Base-by-base conservation (phyloP, 2,329 filamentous ascomycete genomes). In the Diplodia corticola region DNA sequence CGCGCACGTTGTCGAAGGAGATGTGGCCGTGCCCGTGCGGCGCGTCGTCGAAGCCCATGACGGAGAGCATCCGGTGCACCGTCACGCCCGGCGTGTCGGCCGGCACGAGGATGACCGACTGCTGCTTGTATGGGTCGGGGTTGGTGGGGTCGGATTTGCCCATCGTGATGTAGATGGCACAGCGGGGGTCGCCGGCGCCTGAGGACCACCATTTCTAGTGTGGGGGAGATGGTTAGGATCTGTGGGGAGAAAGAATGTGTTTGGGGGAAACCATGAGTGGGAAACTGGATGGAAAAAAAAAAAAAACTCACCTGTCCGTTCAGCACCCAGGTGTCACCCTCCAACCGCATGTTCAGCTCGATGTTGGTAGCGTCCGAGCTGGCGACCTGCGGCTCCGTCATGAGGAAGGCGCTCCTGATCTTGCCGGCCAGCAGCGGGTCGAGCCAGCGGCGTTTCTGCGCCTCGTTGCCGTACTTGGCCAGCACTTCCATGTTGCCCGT, bases 201-300 rank as follows among this genome's bases (percentile, higher is more conserved):
- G 92, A 96, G 30, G 92, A 96, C 95, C 95, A 99, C 95, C 95
- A 99, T 92, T 99, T 99, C 87, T 94, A 69, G 65, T n/a, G 10
- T 22, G 83, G 93, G 49, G 30, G 24, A 49, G 65, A 51, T 12
- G 20, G 37, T 20, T 17, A n/a, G 49, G 6, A 20, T 51, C 44
- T 53, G 49, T 9, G n/a, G 20, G 40, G 46, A 28, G 76, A 75
- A 57, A 77, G 75, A 26, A 73, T 49, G 77, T 76, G 30, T 46
- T 75, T 46, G 37, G 26, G 20, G n/a, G 30, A 30, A 50, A n/a
- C 4, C 3, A 22, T 4, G 26, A 22, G 76, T 30, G 75, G 69
- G 40, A 72, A n/a, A 13, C 28, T 55, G 40, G 20, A 20, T 12
- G 26, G 0, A 24, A 20, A 15, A 33, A 35, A 20, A 22, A 28